A percentile compares a stretch with the other conserved stretches of the same genome.
Evolutionary conservation across 2,329 filamentous ascomycete genomes (phyloP).

Genomic region (Scytalidium sp.): DNA sequence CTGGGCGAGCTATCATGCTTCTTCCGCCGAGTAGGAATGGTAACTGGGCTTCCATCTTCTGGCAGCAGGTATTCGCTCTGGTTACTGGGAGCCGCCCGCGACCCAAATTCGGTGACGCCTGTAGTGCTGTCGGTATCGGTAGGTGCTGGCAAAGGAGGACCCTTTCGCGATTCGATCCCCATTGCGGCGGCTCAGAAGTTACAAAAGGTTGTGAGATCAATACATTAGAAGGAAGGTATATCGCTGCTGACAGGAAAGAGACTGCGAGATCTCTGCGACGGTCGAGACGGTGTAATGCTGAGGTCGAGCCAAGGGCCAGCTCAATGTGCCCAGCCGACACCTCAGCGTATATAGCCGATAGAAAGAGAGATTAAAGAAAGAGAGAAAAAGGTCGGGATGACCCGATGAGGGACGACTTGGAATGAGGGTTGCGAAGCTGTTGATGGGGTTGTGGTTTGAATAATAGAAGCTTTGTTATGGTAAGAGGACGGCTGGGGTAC

Average conservation of each 20-base stretch:
- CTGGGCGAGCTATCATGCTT: constrained; percentile 50
- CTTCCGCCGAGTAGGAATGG: constrained; percentile 76
- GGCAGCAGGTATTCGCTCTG: constrained; percentile 73
- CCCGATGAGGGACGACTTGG: constrained; percentile 8
- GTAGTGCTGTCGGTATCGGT: constrained; percentile 67
- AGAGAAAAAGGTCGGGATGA: background rate
- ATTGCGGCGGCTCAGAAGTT: constrained; percentile 23
- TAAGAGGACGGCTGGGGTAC: constrained; percentile 1
- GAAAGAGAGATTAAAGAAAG: background rate
- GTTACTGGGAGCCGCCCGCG: constrained; percentile 56
- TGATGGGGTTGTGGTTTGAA: constrained; percentile 1
- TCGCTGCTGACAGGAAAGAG: background rate
- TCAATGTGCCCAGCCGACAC: background rate
- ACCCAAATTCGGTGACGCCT: constrained; percentile 58
- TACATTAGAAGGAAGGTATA: constrained; percentile 16
- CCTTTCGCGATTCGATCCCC: constrained; percentile 32
- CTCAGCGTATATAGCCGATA: background rate
- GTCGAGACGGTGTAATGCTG: constrained; percentile 3
- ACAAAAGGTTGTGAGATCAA: constrained; percentile 6
- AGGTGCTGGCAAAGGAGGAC: constrained; percentile 71
- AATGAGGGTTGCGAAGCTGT: constrained; percentile 2
- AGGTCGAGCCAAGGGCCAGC: constrained; percentile 5
- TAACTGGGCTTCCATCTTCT: constrained; percentile 87
- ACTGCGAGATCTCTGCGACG: constrained; percentile 4
- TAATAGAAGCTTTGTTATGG: constrained; percentile 6